Evolutionary conservation across 2,329 filamentous ascomycete genomes (phyloP), one percentile per base, ranked within the genome.

Genomic region (Pyrenochaeta sp.): DNA sequence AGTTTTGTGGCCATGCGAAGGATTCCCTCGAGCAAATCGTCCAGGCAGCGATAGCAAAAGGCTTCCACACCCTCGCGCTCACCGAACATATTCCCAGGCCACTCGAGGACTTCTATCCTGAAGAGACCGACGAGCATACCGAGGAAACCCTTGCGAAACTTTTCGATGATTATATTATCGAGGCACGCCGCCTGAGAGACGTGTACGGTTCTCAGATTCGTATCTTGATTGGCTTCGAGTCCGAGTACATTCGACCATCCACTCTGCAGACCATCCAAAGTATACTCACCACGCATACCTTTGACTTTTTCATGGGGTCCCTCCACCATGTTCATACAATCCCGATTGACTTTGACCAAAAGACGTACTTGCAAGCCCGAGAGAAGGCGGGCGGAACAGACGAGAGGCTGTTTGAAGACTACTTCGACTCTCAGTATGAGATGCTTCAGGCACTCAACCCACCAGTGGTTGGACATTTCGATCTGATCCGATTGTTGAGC

Each of bases 71-170:
- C 14, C 91, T 96, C 66, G 90, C 88, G 15, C 74, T 99, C 45
- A 96, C 92, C 1, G 94, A 99, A 74, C 94, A 99, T 73, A 97
- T 99, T 84, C 91, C 93, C 6, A 87, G 93, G 22, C 83, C 84
- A 32, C 75, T 84, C 35, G 76, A 81, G 44, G 93, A 99, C 73
- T 81, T 96, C 39, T 99, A 99, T 68, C 94, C 94, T 0, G 93
- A 96, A 77, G 94, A 99, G 77, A 86, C 88, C 41, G 38, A 56
- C 13, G 19, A 4, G 4, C 58, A 72, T 44, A 69, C 61, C 4
- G 66, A 55, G 32, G 65, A 65, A 35, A 63, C 58, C 23, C 59
- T 72, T 11, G 56, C 49, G 20, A 59, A 68, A 43, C 79, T 83
- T 2, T 90, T 90, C 72, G 78, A 83, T 21, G 81, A 84, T 30